A percentile compares a stretch with the other conserved stretches of the same genome.
Evolutionary conservation across 768 basidiomycete genomes (phyloP).

Genomic region (Leucosporidium scottii): DNA sequence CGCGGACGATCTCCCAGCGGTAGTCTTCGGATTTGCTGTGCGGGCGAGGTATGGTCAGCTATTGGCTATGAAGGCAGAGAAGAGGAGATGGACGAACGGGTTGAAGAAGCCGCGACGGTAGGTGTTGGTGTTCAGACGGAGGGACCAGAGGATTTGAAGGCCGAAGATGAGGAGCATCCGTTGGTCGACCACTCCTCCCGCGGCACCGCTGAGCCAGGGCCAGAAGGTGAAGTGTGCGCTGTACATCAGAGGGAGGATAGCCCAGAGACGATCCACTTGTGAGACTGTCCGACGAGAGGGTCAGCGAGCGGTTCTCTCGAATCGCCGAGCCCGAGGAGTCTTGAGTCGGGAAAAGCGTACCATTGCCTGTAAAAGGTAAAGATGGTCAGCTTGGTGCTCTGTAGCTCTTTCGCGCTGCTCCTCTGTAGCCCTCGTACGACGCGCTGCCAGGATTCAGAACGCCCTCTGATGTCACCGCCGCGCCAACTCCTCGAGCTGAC

Average conservation of each 20-base stretch:
- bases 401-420: neutral
- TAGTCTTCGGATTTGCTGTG: slow-evolving; percentile 63
- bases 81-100: slow-evolving; percentile 46
- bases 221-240: slow-evolving; percentile 68
- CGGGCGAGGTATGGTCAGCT: too few species aligned
- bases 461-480: neutral
- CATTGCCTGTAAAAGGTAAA: neutral
- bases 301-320: too few species aligned
- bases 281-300: slow-evolving; percentile 47
- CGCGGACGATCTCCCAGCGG: slow-evolving; percentile 73
- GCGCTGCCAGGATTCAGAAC: neutral
- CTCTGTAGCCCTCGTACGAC: neutral
- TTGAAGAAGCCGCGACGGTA: slow-evolving; percentile 73
- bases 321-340: slow-evolving; percentile 50
- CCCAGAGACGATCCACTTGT: slow-evolving; percentile 76
- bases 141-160: slow-evolving; percentile 37
- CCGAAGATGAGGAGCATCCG: slow-evolving; percentile 38
- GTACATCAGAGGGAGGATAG: slow-evolving; percentile 70
- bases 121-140: slow-evolving; percentile 69
- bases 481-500: too few species aligned
- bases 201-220: slow-evolving; percentile 18
- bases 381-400: neutral
- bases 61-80: too few species aligned
- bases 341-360: neutral
- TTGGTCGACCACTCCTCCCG: slow-evolving; percentile 21